A percentile compares a stretch with the other conserved stretches of the same genome.
phyloP scores from a whole-genome alignment of 345 rosid species.

The Cardamine resedifolia region DNA sequence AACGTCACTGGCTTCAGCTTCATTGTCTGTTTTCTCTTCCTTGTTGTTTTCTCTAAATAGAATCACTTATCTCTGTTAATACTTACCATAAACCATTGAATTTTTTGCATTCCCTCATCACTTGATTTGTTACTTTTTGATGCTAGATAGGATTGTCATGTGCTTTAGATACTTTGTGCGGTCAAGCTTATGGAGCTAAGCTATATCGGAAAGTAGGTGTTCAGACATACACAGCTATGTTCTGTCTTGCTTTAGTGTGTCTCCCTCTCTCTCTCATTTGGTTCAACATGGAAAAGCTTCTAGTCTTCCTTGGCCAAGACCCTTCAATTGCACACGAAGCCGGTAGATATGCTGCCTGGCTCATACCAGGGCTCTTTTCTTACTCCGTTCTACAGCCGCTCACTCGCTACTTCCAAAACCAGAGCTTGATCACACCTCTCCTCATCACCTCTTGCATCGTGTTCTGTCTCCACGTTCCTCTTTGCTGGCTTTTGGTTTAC shows the following conservation, averaged over 20 bases:
- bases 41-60: neutral
- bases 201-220: slow-evolving; percentile 52
- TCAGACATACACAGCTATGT: slow-evolving; percentile 59
- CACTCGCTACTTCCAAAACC: slow-evolving; percentile 55
- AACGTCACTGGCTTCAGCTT: slow-evolving; percentile 53
- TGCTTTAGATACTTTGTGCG: slow-evolving; percentile 74
- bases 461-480: slow-evolving; percentile 48
- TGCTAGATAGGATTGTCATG: slow-evolving; percentile 70
- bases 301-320: slow-evolving; percentile 55
- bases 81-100: neutral
- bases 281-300: slow-evolving; percentile 54
- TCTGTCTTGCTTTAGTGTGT: slow-evolving; percentile 52
- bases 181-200: slow-evolving; percentile 83
- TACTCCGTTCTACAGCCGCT: slow-evolving; percentile 55
- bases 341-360: slow-evolving; percentile 53
- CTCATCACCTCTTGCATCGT: slow-evolving; percentile 44
- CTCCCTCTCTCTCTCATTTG: slow-evolving; percentile 59
- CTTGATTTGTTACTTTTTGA: neutral
- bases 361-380: slow-evolving; percentile 60
- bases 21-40: slow-evolving; percentile 24
- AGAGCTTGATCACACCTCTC: slow-evolving; percentile 56
- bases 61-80: slow-evolving; percentile 34
- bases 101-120: neutral
- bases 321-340: slow-evolving; percentile 57
- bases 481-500: slow-evolving; percentile 61